Evolutionary conservation across 305 asterid species (phyloP).

Genomic region (Solanum hybrid): DNA sequence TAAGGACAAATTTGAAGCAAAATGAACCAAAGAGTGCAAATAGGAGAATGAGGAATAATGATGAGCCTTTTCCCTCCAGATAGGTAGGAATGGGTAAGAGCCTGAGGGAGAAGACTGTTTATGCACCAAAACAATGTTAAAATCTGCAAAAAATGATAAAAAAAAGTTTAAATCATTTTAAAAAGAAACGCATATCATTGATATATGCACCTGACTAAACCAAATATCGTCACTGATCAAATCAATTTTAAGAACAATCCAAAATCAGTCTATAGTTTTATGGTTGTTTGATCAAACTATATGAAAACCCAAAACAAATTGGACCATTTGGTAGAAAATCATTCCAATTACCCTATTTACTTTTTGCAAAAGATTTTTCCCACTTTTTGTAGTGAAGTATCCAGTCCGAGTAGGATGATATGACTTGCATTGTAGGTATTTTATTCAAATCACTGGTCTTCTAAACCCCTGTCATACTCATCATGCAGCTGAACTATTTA

Average conservation of each 20-base stretch:
- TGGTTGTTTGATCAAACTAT: neutral
- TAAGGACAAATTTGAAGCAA: neutral
- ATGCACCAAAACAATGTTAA: neutral
- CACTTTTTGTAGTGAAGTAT: neutral
- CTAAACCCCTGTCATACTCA: neutral
- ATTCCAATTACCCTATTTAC: neutral
- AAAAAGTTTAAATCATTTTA: neutral
- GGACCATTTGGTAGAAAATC: neutral
- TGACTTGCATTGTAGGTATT: neutral
- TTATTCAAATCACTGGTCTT: neutral
- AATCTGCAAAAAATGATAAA: neutral
- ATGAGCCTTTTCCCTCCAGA: neutral
- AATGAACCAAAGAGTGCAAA: neutral
- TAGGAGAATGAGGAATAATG: neutral
- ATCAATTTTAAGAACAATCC: neutral
- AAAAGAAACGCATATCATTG: neutral
- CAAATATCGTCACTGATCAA: neutral
- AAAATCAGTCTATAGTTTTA: neutral
- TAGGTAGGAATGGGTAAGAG: neutral
- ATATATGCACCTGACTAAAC: neutral
- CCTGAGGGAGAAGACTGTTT: neutral
- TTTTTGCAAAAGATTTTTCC: neutral
- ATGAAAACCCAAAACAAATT: neutral
- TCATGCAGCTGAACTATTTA: constrained; percentile 58
- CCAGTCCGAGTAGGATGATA: neutral